A percentile compares a stretch with the other conserved stretches of the same genome.
These are phyloP conservation scores for Peniophora sp. DNA, from an alignment of 1,284 basidiomycete species.

Conservation along the genomic window DNA sequence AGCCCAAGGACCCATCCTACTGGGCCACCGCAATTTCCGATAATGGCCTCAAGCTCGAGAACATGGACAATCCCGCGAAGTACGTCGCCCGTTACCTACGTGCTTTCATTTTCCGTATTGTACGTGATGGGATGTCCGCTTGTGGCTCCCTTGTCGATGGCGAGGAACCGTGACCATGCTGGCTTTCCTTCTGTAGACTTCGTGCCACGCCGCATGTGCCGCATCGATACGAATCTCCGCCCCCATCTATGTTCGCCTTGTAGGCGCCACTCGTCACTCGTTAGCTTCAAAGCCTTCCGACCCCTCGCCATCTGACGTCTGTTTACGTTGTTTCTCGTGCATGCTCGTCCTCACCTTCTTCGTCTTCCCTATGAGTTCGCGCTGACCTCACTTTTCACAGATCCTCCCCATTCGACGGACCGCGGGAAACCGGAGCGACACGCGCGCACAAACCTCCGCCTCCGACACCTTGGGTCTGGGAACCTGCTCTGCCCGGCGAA, in stretches of 20 bases:
- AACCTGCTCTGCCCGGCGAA: background rate
- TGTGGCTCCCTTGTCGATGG: background rate
- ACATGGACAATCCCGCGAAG: conserved; percentile 39
- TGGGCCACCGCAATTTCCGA: conserved; percentile 44
- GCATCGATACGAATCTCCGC: background rate
- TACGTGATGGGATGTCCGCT: background rate
- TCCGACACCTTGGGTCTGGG: background rate
- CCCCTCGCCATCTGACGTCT: background rate
- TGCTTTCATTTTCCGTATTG: background rate
- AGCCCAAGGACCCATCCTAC: conserved; percentile 53
- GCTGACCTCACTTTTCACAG: background rate
- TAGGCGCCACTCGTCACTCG: too few species aligned
- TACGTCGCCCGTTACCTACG: background rate
- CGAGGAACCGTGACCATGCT: background rate
- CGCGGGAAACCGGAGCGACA: background rate
- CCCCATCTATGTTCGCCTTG: too few species aligned
- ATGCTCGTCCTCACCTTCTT: background rate
- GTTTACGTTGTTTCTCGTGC: background rate
- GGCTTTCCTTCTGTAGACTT: background rate
- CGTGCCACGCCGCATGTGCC: background rate
- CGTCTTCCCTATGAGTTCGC: background rate
- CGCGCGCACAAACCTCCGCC: background rate
- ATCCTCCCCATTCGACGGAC: background rate
- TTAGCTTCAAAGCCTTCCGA: background rate
- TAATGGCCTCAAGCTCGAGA: conserved; percentile 57